Evolutionary conservation across 2,329 filamentous ascomycete genomes (phyloP).

Genomic region (Neoascochyta sp.): DNA sequence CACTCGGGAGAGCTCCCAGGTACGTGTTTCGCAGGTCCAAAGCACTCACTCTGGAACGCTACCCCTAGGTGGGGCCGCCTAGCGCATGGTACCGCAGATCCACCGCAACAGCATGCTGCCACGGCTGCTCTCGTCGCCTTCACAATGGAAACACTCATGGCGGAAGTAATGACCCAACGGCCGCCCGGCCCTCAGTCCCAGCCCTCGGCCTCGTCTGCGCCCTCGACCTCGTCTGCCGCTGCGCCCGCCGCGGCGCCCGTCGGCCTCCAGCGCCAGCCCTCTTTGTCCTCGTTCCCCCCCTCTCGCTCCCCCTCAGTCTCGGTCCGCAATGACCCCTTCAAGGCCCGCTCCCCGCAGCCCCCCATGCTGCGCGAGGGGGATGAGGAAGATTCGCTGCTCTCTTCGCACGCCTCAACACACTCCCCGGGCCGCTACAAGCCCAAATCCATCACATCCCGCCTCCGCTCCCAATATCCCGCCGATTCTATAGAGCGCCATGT

Average conservation of each 20-base stretch:
- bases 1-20: too few relatives aligned
- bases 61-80: constrained; percentile 18
- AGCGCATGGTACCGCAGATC: constrained; percentile 17
- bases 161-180: constrained; percentile 30
- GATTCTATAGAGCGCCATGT: constrained; percentile 75
- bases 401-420: constrained; percentile 26
- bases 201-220: background rate
- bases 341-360: constrained; percentile 35
- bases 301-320: constrained; percentile 40
- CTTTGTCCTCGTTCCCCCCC: constrained; percentile 43
- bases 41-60: constrained; percentile 1
- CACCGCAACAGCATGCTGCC: too few relatives aligned
- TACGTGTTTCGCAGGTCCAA: background rate
- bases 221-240: constrained; percentile 3
- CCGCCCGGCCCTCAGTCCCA: constrained; percentile 7
- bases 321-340: constrained; percentile 31
- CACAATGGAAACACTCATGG: constrained; percentile 29
- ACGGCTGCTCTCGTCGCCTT: too few relatives aligned
- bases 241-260: constrained; percentile 12
- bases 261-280: constrained; percentile 39
- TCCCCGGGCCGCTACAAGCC: constrained; percentile 3
- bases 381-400: constrained; percentile 28
- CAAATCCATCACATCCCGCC: constrained; percentile 12
- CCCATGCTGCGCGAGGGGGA: constrained; percentile 33
- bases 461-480: constrained; percentile 49